phyloP scores from a whole-genome alignment of 2,329 filamentous ascomycete genomes.

The Xylariaceae sp. region DNA sequence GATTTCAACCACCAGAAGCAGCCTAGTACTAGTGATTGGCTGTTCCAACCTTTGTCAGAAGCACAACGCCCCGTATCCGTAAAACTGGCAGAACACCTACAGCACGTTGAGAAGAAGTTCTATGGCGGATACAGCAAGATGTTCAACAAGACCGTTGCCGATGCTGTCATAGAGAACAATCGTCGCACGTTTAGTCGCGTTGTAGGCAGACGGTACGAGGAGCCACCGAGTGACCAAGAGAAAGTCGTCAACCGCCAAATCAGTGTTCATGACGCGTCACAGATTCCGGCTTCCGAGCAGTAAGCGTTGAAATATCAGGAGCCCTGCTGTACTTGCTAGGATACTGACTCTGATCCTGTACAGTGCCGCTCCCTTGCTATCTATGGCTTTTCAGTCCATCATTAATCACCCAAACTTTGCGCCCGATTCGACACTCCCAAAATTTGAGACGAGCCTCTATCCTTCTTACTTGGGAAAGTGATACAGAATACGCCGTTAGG shows the following conservation, averaged over 20 bases:
- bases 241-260: conserved; percentile 29
- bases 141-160: conserved; percentile 32
- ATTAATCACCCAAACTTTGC: conserved; percentile 19
- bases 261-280: conserved; percentile 36
- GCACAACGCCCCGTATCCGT: neutral
- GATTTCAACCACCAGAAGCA: conserved; percentile 26
- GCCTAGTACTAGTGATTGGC: conserved; percentile 26
- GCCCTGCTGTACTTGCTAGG: too few relatives aligned
- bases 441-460: conserved; percentile 13
- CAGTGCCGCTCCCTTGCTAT: conserved; percentile 37
- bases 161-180: conserved; percentile 31
- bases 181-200: conserved; percentile 27
- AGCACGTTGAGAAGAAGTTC: conserved; percentile 34
- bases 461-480: conserved; percentile 11
- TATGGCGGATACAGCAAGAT: conserved; percentile 35
- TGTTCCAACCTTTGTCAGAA: conserved; percentile 3
- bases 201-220: conserved; percentile 37
- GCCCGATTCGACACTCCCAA: conserved; percentile 15
- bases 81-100: neutral
- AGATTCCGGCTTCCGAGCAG: conserved; percentile 36
- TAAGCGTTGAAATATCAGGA: conserved; percentile 1
- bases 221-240: conserved; percentile 26
- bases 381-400: conserved; percentile 35
- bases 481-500: conserved; percentile 7
- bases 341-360: neutral